phyloP scores from a whole-genome alignment of 2,329 filamentous ascomycete species.

The Alternaria conjuncta region DNA sequence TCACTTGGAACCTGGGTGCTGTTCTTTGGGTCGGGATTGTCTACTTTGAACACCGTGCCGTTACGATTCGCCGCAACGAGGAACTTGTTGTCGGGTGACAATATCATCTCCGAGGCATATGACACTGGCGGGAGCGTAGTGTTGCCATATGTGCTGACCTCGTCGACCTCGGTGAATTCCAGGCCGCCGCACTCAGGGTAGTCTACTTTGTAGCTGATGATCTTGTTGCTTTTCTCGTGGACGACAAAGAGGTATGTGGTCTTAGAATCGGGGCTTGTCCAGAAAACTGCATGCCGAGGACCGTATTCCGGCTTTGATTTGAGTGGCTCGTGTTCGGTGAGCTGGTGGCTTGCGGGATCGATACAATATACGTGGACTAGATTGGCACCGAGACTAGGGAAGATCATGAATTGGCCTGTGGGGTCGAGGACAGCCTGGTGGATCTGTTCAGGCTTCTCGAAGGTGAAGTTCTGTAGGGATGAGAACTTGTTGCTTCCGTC shows the following conservation, averaged over 20 bases:
- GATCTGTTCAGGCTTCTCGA: conserved; percentile 56
- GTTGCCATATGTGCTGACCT: conserved; percentile 51
- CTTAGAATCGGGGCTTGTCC: conserved; percentile 22
- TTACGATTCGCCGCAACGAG: conserved; percentile 72
- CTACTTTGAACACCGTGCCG: conserved; percentile 60
- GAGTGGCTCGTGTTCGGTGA: conserved; percentile 56
- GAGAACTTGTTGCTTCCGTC: conserved; percentile 14
- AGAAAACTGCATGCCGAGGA: conserved; percentile 70
- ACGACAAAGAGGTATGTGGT: conserved; percentile 63
- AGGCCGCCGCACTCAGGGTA: conserved; percentile 53
- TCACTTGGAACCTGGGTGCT: conserved; percentile 54
- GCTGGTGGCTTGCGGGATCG: conserved; percentile 51
- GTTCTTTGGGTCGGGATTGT: conserved; percentile 53
- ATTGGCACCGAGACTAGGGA: conserved; percentile 72
- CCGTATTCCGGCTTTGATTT: conserved; percentile 62
- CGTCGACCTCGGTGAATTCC: conserved; percentile 57
- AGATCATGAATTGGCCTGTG: conserved; percentile 66
- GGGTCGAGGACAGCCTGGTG: conserved; percentile 72
- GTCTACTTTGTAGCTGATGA: conserved; percentile 63
- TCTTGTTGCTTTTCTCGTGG: conserved; percentile 65
- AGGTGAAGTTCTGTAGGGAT: conserved; percentile 51
- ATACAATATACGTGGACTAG: conserved; percentile 66
- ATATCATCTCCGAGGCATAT: conserved; percentile 58
- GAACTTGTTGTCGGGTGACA: conserved; percentile 65
- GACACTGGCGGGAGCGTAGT: conserved; percentile 47